A percentile compares a stretch with the other conserved stretches of the same genome.
These are phyloP conservation scores for Solanum chacoense DNA, from an alignment of 305 asterid species.

Conservation along the genomic window DNA sequence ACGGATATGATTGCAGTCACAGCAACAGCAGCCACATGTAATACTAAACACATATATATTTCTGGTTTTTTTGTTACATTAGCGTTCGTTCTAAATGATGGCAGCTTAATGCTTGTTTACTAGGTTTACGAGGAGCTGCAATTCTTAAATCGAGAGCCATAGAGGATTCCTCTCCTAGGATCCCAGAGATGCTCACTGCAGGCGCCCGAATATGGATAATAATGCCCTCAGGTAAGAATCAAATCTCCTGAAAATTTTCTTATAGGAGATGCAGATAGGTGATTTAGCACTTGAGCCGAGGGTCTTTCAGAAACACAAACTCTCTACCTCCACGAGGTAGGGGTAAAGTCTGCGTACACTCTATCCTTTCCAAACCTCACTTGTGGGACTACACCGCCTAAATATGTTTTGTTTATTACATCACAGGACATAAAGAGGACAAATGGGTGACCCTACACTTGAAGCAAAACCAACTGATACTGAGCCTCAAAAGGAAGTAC, in stretches of 20 bases:
- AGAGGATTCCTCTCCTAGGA: conserved; percentile 21
- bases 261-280: background rate
- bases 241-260: background rate
- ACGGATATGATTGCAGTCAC: conserved; percentile 51
- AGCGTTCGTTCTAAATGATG: background rate
- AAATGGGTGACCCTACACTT: conserved; percentile 26
- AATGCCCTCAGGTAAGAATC: conserved; percentile 42
- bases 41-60: background rate
- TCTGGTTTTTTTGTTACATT: background rate
- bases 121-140: conserved; percentile 52
- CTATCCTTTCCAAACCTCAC: background rate
- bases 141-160: conserved; percentile 45
- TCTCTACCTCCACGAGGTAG: background rate
- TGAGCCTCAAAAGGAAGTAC: conserved; percentile 41
- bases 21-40: conserved; percentile 64
- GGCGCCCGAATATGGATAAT: conserved; percentile 38
- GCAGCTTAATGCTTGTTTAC: background rate
- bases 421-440: conserved; percentile 39
- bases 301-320: background rate
- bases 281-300: background rate
- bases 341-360: background rate
- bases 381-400: background rate
- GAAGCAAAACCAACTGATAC: conserved; percentile 29
- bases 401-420: background rate
- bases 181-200: conserved; percentile 26